These are phyloP conservation scores for Dimocarpus longan DNA, from an alignment of 345 rosid genomes.

Conservation along the genomic window DNA sequence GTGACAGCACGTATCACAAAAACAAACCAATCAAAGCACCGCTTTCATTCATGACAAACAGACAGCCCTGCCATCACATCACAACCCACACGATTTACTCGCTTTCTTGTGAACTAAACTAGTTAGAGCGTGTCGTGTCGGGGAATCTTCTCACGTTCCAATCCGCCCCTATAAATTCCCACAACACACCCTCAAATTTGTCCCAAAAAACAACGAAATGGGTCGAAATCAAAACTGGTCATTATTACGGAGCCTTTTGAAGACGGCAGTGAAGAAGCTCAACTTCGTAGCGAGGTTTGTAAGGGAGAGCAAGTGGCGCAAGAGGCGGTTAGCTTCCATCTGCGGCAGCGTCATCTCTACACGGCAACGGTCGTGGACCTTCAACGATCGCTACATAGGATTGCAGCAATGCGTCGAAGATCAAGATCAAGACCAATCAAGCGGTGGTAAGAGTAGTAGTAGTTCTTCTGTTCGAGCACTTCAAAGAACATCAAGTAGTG, in stretches of 20 bases:
- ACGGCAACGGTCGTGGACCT: constrained; percentile 29
- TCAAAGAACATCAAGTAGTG: constrained; percentile 41
- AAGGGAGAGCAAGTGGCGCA: constrained; percentile 25
- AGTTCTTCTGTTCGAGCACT: constrained; percentile 21
- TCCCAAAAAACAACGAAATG: background rate
- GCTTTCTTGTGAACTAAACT: no score
- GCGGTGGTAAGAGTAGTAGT: background rate
- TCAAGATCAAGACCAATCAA: background rate
- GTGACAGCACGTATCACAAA: no score
- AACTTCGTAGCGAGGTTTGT: constrained; percentile 19
- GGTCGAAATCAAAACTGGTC: background rate
- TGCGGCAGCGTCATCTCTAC: background rate
- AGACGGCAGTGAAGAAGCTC: constrained; percentile 34
- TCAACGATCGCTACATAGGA: constrained; percentile 30
- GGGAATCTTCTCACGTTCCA: no score
- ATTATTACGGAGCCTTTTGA: constrained; percentile 21
- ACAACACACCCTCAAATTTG: no score
- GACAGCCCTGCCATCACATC: no score
- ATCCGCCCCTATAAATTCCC: no score
- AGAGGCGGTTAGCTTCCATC: constrained; percentile 31
- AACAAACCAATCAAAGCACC: no score
- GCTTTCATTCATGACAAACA: no score
- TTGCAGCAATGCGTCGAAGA: constrained; percentile 31
- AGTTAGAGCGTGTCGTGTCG: no score
- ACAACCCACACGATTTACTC: no score